Evolutionary conservation across 192 early-diverging fungal species (phyloP).

Genomic region (Phlyctochytrium arcticum): DNA sequence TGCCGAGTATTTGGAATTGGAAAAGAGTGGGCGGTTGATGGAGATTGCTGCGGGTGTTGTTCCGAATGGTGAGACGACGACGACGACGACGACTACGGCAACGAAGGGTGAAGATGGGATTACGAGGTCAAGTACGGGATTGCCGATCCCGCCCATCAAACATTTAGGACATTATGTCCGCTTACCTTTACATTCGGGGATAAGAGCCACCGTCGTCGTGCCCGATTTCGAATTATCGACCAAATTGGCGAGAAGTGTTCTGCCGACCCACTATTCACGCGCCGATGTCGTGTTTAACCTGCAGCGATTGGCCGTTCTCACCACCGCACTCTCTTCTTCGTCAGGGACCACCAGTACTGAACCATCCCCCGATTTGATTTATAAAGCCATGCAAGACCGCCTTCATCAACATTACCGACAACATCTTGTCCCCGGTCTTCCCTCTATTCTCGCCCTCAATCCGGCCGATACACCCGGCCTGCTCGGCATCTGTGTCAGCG

Average conservation of each 20-base stretch:
- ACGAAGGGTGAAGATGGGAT: no score
- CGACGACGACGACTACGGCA: no score
- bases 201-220: conserved; percentile 41
- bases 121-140: no score
- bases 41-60: not conserved
- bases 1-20: not conserved
- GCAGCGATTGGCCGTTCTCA: conserved; percentile 90
- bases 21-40: conserved; percentile 2
- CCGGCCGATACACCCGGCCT: conserved; percentile 76
- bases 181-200: conserved; percentile 20
- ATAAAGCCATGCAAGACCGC: conserved; percentile 90
- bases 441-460: conserved; percentile 74
- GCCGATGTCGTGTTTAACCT: conserved; percentile 93
- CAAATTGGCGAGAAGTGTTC: conserved; percentile 79
- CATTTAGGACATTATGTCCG: conserved; percentile 29
- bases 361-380: conserved; percentile 69
- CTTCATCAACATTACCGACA: conserved; percentile 96
- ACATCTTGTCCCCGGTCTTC: conserved; percentile 89
- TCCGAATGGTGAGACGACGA: not conserved
- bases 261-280: conserved; percentile 73
- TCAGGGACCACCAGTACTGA: no score
- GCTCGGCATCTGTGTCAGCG: conserved; percentile 88
- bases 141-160: conserved; percentile 9
- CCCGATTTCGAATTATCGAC: conserved; percentile 94
- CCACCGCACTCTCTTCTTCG: conserved; percentile 64